Conservation (phyloP, 176 grass and related monocot genomes). For the Zea luxurians region DNA sequence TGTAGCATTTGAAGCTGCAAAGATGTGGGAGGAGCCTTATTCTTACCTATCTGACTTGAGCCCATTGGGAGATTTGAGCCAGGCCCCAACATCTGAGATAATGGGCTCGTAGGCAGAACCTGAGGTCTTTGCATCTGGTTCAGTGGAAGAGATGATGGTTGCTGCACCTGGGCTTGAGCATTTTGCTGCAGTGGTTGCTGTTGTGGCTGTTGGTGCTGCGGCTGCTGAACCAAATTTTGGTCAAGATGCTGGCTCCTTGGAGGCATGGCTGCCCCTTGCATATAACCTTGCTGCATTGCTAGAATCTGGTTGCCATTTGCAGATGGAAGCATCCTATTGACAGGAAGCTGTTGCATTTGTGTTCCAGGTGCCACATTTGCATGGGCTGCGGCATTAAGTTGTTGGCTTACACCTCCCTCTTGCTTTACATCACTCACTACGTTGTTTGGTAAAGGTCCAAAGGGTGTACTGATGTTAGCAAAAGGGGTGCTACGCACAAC, state of each 20-base stretch:
- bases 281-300: constrained; percentile 69
- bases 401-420: constrained; percentile 66
- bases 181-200: constrained; percentile 60
- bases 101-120: constrained; percentile 58
- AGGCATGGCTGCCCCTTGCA: constrained; percentile 58
- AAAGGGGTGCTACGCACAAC: constrained; percentile 48
- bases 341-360: constrained; percentile 58
- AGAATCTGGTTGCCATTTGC: constrained; percentile 57
- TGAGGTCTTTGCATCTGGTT: constrained; percentile 76
- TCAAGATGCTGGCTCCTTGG: constrained; percentile 69
- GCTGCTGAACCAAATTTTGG: constrained; percentile 73
- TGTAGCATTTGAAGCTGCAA: constrained; percentile 71
- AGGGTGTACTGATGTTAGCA: constrained; percentile 44
- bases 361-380: constrained; percentile 58
- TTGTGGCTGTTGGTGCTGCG: constrained; percentile 50
- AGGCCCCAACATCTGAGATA: constrained; percentile 72
- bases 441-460: constrained; percentile 58
- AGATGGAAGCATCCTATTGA: constrained; percentile 66
- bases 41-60: constrained; percentile 62
- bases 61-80: constrained; percentile 68
- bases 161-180: constrained; percentile 65
- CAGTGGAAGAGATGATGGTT: constrained; percentile 63
- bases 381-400: constrained; percentile 56
- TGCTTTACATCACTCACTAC: constrained; percentile 61
- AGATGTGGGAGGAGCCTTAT: constrained; percentile 49